A percentile compares a stretch with the other conserved stretches of the same genome.
Conservation (phyloP, 495 filamentous ascomycete genomes). For the Neurospora discreta region DNA sequence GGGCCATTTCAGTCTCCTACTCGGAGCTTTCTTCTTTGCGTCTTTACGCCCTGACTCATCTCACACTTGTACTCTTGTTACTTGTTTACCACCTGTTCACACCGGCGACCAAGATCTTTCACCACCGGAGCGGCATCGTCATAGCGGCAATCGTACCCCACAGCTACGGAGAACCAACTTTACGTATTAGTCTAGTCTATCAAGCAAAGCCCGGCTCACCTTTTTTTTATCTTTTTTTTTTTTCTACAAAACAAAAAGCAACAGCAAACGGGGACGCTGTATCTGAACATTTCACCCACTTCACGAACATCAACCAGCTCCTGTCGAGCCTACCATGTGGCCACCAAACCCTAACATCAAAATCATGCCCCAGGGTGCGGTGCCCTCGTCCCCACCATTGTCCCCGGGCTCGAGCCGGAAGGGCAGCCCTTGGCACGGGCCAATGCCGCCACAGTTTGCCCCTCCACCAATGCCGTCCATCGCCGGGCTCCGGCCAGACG, state of each 20-base stretch:
- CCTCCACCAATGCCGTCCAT: slow-evolving; percentile 22
- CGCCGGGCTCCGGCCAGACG: slow-evolving; percentile 27
- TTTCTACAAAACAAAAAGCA: not conserved
- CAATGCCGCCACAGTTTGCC: slow-evolving; percentile 15
- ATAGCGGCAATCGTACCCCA: slow-evolving; percentile 22
- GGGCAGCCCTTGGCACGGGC: slow-evolving; percentile 14
- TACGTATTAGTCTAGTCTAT: too few species aligned
- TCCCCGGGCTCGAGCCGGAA: slow-evolving; percentile 31
- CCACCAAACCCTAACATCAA: slow-evolving; percentile 35
- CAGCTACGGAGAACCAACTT: slow-evolving; percentile 18
- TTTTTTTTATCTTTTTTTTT: not conserved
- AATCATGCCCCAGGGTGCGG: slow-evolving; percentile 30
- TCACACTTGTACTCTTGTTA: not conserved
- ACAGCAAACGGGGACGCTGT: not conserved
- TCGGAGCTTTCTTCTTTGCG: slow-evolving; percentile 43
- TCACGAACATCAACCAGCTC: slow-evolving; percentile 3
- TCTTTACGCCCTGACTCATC: slow-evolving; percentile 32
- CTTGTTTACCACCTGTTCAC: not conserved
- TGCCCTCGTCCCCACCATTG: slow-evolving; percentile 43
- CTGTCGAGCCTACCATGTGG: slow-evolving; percentile 28
- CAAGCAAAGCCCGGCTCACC: not conserved
- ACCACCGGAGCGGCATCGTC: slow-evolving; percentile 6
- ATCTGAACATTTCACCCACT: not conserved
- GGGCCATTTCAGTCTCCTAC: slow-evolving; percentile 41
- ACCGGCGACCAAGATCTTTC: slow-evolving; percentile 1